phyloP scores from a whole-genome alignment of 768 basidiomycete species.

The Sporobolomyces phaffii region DNA sequence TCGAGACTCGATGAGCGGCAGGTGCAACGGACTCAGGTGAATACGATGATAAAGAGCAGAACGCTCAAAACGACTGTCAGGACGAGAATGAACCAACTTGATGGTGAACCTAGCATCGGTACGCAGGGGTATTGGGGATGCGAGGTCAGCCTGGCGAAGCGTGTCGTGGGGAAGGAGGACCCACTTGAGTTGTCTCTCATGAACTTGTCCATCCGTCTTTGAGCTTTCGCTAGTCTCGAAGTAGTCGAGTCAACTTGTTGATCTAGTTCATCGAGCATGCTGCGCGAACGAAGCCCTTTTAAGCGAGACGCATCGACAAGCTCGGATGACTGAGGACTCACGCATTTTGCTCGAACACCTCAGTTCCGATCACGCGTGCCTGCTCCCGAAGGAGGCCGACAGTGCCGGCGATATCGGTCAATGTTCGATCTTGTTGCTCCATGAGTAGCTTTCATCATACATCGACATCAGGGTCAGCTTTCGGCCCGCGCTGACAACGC shows the following conservation, averaged over 20 bases:
- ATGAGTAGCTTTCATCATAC: constrained; percentile 93
- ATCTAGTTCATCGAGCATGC: constrained; percentile 75
- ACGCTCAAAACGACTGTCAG: constrained; percentile 72
- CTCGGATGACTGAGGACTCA: constrained; percentile 50
- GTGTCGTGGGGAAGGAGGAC: constrained; percentile 12
- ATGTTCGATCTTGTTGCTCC: constrained; percentile 78
- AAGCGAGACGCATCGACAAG: background rate
- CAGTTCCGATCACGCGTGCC: constrained; percentile 88
- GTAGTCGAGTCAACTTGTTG: constrained; percentile 65
- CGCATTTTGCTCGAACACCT: constrained; percentile 88
- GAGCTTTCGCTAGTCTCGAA: constrained; percentile 59
- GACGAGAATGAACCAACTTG: constrained; percentile 82
- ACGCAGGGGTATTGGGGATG: background rate
- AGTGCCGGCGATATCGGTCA: constrained; percentile 80
- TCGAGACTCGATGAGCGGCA: background rate
- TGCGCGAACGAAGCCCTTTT: constrained; percentile 46
- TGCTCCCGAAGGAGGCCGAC: constrained; percentile 77
- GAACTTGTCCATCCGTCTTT: constrained; percentile 68
- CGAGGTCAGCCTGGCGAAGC: background rate
- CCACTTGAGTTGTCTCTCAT: constrained; percentile 74
- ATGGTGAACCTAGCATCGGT: constrained; percentile 61
- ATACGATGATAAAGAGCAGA: constrained; percentile 70
- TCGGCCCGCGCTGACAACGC: background rate
- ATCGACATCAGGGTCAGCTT: background rate
- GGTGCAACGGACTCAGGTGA: constrained; percentile 43